Evolutionary conservation across 225 moss, liverwort and hornwort species (phyloP).

Genomic region (Physcomitrellopsis africana): DNA sequence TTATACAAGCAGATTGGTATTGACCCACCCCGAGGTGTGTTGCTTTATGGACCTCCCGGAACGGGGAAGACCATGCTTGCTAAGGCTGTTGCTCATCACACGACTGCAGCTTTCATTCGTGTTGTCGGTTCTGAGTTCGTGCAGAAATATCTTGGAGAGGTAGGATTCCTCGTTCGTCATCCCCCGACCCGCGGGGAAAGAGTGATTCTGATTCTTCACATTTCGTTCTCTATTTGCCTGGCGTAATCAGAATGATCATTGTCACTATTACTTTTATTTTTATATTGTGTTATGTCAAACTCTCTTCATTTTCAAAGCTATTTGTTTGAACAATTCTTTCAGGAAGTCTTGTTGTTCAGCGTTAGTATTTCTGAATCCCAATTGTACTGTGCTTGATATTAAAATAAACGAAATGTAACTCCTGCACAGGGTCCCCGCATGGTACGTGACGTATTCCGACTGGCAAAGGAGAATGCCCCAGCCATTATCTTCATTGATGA

Average conservation of each 20-base stretch:
- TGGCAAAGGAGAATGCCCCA: slow-evolving; percentile 92
- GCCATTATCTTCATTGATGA: slow-evolving; percentile 94
- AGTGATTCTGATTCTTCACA: slow-evolving; percentile 12
- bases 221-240: neutral
- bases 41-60: slow-evolving; percentile 87
- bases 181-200: neutral
- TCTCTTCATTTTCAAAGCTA: neutral
- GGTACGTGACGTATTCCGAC: slow-evolving; percentile 91
- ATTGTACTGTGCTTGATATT: neutral
- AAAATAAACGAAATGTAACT: slow-evolving; percentile 12
- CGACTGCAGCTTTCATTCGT: slow-evolving; percentile 91
- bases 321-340: neutral
- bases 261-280: neutral
- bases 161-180: slow-evolving; percentile 20
- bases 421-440: slow-evolving; percentile 79
- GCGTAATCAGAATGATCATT: neutral
- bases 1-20: slow-evolving; percentile 96
- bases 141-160: slow-evolving; percentile 96
- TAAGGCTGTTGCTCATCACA: slow-evolving; percentile 86
- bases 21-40: slow-evolving; percentile 84
- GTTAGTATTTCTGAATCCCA: slow-evolving; percentile 21
- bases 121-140: slow-evolving; percentile 98
- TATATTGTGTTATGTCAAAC: neutral
- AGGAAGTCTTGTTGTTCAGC: neutral
- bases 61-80: slow-evolving; percentile 90